These are phyloP conservation scores for Paraphaeosphaeria sporulosa DNA, from an alignment of 2,329 filamentous ascomycete species.

Conservation along the genomic window DNA sequence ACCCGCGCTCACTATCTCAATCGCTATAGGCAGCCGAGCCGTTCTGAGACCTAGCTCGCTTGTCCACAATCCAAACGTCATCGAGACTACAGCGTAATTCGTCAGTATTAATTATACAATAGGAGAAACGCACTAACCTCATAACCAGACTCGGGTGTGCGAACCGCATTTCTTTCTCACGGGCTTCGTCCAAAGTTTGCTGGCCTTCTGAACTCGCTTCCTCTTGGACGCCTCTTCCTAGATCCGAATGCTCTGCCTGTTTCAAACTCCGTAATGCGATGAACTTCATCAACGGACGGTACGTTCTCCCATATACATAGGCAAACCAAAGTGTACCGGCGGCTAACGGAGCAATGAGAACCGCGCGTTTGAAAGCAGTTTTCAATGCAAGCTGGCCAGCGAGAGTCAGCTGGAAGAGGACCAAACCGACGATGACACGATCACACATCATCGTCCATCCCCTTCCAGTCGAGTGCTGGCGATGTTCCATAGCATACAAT, in stretches of 20 bases:
- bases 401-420: conserved; percentile 92
- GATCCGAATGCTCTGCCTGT: conserved; percentile 62
- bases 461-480: conserved; percentile 89
- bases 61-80: conserved; percentile 69
- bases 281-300: conserved; percentile 87
- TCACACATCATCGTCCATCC: conserved; percentile 98
- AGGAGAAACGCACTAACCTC: conserved; percentile 61
- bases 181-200: conserved; percentile 75
- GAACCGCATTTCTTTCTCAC: conserved; percentile 74
- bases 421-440: conserved; percentile 82
- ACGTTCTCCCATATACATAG: conserved; percentile 80
- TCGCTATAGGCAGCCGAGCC: conserved; percentile 30
- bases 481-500: conserved; percentile 97
- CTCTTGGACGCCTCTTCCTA: conserved; percentile 56
- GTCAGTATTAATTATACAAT: conserved; percentile 18
- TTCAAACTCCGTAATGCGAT: conserved; percentile 90
- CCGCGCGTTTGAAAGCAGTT: conserved; percentile 74
- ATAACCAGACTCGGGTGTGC: conserved; percentile 77
- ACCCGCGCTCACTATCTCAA: conserved; percentile 2
- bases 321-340: conserved; percentile 87
- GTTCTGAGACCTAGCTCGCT: conserved; percentile 32
- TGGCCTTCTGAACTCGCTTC: conserved; percentile 41
- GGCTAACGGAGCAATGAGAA: conserved; percentile 78
- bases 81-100: conserved; percentile 60
- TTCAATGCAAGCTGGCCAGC: conserved; percentile 82